Evolutionary conservation across 306 rosid species (phyloP).

Genomic region (Abrus precatorius): DNA sequence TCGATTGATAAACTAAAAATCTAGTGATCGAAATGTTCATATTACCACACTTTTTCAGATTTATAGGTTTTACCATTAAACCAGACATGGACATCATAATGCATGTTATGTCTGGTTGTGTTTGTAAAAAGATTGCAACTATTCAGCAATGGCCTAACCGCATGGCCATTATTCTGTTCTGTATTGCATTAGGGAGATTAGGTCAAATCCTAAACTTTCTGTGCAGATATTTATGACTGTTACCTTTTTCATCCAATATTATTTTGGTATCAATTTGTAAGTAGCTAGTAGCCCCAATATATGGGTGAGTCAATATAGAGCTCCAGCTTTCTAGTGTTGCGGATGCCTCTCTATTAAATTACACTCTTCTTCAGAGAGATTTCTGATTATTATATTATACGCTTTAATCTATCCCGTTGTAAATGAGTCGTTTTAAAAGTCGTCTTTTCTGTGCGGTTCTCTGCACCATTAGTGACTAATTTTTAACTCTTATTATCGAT

Average conservation of each 20-base stretch:
- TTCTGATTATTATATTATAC: too few relatives aligned
- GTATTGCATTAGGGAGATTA: constrained; percentile 23
- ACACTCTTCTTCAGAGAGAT: background rate
- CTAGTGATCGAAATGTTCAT: constrained; percentile 57
- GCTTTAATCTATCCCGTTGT: too few relatives aligned
- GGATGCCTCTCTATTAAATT: background rate
- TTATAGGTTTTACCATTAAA: constrained; percentile 38
- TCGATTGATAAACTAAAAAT: constrained; percentile 14
- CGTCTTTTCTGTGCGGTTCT: too few relatives aligned
- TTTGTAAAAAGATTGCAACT: constrained; percentile 47
- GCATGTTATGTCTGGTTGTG: constrained; percentile 29
- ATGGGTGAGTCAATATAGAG: background rate
- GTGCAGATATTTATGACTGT: background rate
- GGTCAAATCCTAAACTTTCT: constrained; percentile 28
- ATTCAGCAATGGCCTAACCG: constrained; percentile 22
- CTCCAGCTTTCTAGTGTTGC: background rate
- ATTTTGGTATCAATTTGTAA: background rate
- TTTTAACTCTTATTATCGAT: too few relatives aligned
- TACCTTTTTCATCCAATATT: background rate
- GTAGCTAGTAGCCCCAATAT: background rate
- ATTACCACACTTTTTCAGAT: constrained; percentile 32
- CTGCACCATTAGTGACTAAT: too few relatives aligned
- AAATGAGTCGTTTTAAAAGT: too few relatives aligned
- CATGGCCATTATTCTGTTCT: background rate
- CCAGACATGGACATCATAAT: constrained; percentile 34